These are phyloP conservation scores for Hamamelis virginiana DNA, from an alignment of 164 flowering plant genomes.

Conservation along the genomic window DNA sequence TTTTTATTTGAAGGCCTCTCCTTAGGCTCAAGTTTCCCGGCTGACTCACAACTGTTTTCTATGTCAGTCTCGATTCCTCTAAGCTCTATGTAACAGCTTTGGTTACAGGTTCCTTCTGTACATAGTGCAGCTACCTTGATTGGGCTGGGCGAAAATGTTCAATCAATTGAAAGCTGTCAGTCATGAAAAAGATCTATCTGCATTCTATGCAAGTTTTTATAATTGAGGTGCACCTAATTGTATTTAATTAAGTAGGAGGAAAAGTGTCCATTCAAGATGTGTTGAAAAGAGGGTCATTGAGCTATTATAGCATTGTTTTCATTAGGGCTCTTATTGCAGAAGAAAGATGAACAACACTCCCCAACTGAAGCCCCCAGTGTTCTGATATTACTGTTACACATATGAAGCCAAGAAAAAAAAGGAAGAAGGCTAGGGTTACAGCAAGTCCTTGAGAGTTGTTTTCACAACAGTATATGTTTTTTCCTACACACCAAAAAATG, in stretches of 20 bases:
- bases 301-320: neutral
- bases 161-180: neutral
- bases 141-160: neutral
- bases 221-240: neutral
- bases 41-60: no score
- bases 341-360: neutral
- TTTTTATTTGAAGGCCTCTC: no score
- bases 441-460: constrained; percentile 47
- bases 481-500: constrained; percentile 25
- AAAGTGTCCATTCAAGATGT: neutral
- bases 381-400: neutral
- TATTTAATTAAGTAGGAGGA: neutral
- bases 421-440: constrained; percentile 13
- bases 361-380: neutral
- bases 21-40: no score
- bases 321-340: constrained; percentile 12
- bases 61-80: no score
- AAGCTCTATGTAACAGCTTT: no score
- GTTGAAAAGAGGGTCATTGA: neutral
- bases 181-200: neutral
- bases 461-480: constrained; percentile 19
- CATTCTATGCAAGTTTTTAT: neutral
- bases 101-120: no score
- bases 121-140: no score
- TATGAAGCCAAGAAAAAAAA: neutral